Evolutionary conservation across 2,329 filamentous ascomycete species (phyloP).

Genomic region (Scedosporium apiospermum): DNA sequence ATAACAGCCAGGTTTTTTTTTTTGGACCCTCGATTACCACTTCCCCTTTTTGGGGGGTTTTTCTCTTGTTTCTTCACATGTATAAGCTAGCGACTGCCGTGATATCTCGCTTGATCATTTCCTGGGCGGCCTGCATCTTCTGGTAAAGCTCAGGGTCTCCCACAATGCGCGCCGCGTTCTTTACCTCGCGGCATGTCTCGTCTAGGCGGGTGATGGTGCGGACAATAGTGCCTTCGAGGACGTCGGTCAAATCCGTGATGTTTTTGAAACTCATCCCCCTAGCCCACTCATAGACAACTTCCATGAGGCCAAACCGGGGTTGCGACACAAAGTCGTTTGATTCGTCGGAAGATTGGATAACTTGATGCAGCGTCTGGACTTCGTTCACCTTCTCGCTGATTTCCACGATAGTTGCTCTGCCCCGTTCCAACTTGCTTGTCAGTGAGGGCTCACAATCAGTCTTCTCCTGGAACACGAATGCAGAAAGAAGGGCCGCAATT

Average conservation of each 20-base stretch:
- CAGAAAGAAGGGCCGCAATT: constrained; percentile 85
- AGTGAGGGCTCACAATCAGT: constrained; percentile 73
- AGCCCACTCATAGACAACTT: constrained; percentile 98
- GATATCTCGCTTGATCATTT: constrained; percentile 94
- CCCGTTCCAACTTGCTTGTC: constrained; percentile 71
- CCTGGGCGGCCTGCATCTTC: constrained; percentile 96
- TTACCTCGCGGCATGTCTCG: constrained; percentile 94
- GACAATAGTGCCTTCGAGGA: constrained; percentile 95
- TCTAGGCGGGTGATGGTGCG: constrained; percentile 87
- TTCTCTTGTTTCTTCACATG: constrained; percentile 44
- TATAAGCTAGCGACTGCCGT: constrained; percentile 83
- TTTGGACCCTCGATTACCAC: background rate
- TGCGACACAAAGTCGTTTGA: constrained; percentile 83
- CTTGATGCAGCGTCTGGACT: constrained; percentile 82
- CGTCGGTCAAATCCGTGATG: constrained; percentile 91
- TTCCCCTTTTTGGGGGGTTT: no score
- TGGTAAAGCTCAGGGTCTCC: constrained; percentile 86
- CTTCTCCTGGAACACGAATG: constrained; percentile 97
- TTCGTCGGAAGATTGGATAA: constrained; percentile 83
- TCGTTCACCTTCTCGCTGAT: constrained; percentile 90
- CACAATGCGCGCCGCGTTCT: constrained; percentile 91
- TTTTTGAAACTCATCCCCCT: constrained; percentile 97
- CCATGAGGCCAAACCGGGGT: constrained; percentile 85
- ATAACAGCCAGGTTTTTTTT: no score
- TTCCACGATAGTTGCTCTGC: constrained; percentile 74